Evolutionary conservation across 331 rosid genomes (phyloP).

Genomic region (Acacia concinna): DNA sequence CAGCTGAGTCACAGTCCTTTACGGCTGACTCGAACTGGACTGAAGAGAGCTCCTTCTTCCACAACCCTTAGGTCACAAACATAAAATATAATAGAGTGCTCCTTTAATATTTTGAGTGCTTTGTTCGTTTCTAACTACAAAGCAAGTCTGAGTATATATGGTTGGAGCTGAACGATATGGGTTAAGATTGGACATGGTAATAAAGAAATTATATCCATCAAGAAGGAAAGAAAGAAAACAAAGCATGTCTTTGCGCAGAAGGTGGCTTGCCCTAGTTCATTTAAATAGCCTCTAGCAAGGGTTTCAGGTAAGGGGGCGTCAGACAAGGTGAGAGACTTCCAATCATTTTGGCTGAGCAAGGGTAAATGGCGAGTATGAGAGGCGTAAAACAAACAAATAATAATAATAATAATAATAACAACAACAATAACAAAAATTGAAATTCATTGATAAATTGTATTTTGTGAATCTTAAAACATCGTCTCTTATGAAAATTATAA

Average conservation of each 20-base stretch:
- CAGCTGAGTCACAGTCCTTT: constrained; percentile 59
- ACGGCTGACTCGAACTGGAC: constrained; percentile 75
- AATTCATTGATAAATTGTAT: neutral
- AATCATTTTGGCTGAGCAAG: neutral
- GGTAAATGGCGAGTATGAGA: neutral
- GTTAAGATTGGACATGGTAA: neutral
- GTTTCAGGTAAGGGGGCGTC: neutral
- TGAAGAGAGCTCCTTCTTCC: constrained; percentile 78
- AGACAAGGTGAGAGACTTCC: neutral
- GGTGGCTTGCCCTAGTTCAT: neutral
- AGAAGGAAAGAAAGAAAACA: neutral
- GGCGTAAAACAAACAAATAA: neutral
- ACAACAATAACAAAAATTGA: too few relatives aligned
- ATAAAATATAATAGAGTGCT: neutral
- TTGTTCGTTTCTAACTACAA: neutral
- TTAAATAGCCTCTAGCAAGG: constrained; percentile 15
- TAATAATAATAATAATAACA: too few relatives aligned
- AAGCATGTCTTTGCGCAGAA: constrained; percentile 6
- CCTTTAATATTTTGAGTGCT: neutral
- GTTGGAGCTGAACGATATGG: neutral
- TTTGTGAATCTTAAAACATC: neutral
- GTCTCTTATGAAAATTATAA: neutral
- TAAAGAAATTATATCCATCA: neutral
- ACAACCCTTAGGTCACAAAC: neutral
- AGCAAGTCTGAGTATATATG: neutral